Evolutionary conservation across 2,329 filamentous ascomycete genomes (phyloP).

Genomic region (Capronia epimyces): DNA sequence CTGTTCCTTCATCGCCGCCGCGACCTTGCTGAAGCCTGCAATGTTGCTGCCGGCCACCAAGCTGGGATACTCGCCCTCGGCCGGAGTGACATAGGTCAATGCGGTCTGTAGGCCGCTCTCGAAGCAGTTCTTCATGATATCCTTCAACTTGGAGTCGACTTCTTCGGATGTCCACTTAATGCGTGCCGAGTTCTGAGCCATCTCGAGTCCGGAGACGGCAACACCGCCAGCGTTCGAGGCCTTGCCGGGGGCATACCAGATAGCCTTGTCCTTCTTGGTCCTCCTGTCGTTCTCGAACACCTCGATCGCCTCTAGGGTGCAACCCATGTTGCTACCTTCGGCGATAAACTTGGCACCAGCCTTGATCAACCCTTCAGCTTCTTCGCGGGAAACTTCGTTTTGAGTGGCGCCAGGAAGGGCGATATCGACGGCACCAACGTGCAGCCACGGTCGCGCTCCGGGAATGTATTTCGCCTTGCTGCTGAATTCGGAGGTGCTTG

Average conservation of each 20-base stretch:
- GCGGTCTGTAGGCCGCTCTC: constrained; percentile 82
- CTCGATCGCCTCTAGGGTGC: constrained; percentile 91
- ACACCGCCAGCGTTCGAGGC: constrained; percentile 97
- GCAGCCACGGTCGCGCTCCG: constrained; percentile 83
- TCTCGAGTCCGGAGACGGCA: constrained; percentile 93
- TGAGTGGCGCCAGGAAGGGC: constrained; percentile 91
- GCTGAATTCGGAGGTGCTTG: constrained; percentile 50
- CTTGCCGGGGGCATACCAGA: constrained; percentile 98
- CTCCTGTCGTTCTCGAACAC: constrained; percentile 76
- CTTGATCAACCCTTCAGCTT: constrained; percentile 74
- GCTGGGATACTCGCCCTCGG: constrained; percentile 79
- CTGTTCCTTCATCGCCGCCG: constrained; percentile 88
- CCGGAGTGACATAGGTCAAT: constrained; percentile 74
- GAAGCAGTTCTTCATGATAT: constrained; percentile 93
- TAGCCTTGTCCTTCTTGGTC: constrained; percentile 61
- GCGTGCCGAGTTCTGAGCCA: constrained; percentile 94
- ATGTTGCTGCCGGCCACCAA: constrained; percentile 94
- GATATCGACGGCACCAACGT: constrained; percentile 84
- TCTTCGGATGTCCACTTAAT: constrained; percentile 82
- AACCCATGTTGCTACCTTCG: constrained; percentile 98
- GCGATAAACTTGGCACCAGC: constrained; percentile 79
- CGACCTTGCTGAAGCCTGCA: constrained; percentile 96
- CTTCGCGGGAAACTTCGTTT: constrained; percentile 91
- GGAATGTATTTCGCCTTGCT: constrained; percentile 77
- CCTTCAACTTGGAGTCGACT: constrained; percentile 85